Percentiles rank a stretch among this genome's conserved stretches.
These are phyloP conservation scores for Clarireedia homoeocarpa DNA, from an alignment of 2,329 filamentous ascomycete genomes.

Conservation along the genomic window DNA sequence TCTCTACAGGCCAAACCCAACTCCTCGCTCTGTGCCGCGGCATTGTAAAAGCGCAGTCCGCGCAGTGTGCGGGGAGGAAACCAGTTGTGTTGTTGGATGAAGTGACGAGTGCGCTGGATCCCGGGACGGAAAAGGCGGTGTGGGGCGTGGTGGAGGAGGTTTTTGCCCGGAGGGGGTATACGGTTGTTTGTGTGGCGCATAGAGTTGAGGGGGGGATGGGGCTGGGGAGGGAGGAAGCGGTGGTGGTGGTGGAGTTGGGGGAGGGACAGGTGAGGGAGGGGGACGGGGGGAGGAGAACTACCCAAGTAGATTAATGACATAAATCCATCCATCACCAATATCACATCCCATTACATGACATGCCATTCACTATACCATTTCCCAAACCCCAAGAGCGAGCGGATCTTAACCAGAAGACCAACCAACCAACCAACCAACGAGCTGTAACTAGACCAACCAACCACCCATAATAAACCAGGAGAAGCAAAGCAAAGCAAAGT, in stretches of 20 bases:
- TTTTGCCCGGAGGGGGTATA: neutral
- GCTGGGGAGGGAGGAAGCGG: neutral
- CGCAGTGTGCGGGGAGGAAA: neutral
- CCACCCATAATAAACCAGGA: too few relatives aligned
- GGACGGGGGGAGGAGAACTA: too few relatives aligned
- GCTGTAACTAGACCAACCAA: too few relatives aligned
- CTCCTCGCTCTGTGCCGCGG: neutral
- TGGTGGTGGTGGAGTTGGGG: neutral
- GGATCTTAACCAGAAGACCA: too few relatives aligned
- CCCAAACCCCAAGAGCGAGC: too few relatives aligned
- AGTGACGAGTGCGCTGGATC: neutral
- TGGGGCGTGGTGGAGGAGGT: neutral
- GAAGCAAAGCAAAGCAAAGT: too few relatives aligned
- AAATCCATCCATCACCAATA: too few relatives aligned
- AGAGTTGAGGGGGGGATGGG: neutral
- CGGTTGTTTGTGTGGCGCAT: neutral
- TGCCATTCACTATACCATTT: too few relatives aligned
- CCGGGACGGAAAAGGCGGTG: neutral
- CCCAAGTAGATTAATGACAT: too few relatives aligned
- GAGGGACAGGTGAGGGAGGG: neutral
- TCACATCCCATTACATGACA: too few relatives aligned
- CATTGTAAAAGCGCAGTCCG: neutral
- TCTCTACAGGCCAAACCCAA: neutral
- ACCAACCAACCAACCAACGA: too few relatives aligned
- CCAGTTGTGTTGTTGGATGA: neutral